phyloP scores from a whole-genome alignment of 1,139 yeast genomes.

The Sugiyamaella neomexicana region DNA sequence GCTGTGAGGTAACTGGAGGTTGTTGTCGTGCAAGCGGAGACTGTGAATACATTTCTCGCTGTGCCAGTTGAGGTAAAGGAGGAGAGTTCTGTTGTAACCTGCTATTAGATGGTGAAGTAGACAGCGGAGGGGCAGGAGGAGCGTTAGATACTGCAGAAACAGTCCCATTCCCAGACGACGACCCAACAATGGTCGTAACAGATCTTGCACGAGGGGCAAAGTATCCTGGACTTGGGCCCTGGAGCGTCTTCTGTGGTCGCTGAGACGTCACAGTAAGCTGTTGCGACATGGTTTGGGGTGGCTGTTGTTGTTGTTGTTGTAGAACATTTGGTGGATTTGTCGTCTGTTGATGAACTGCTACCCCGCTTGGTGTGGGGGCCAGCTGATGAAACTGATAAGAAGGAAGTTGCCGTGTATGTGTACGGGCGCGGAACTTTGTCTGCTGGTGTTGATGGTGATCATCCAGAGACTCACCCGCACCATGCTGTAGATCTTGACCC shows the following conservation, averaged over 20 bases:
- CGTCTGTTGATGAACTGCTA: neutral
- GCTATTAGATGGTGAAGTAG: constrained; percentile 6
- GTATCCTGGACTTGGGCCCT: constrained; percentile 30
- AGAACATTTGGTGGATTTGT: neutral
- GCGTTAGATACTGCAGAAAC: neutral
- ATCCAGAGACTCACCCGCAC: neutral
- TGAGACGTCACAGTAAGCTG: neutral
- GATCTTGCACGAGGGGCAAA: constrained; percentile 30
- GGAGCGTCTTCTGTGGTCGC: constrained; percentile 22
- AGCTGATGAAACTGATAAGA: constrained; percentile 3
- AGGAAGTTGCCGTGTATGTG: neutral
- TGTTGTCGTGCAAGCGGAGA: constrained; percentile 12
- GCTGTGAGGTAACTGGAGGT: neutral
- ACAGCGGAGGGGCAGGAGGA: neutral
- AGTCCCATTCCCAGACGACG: neutral
- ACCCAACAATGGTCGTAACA: constrained; percentile 1
- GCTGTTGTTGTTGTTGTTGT: neutral
- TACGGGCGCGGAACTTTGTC: neutral
- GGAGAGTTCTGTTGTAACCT: constrained; percentile 20
- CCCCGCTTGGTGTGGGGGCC: neutral
- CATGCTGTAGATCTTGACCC: neutral
- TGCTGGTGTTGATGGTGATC: neutral
- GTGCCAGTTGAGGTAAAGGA: constrained; percentile 8
- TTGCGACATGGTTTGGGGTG: neutral
- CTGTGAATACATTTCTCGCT: constrained; percentile 8